Conservation (phyloP, 768 basidiomycete genomes). For the Galerina marginata region DNA sequence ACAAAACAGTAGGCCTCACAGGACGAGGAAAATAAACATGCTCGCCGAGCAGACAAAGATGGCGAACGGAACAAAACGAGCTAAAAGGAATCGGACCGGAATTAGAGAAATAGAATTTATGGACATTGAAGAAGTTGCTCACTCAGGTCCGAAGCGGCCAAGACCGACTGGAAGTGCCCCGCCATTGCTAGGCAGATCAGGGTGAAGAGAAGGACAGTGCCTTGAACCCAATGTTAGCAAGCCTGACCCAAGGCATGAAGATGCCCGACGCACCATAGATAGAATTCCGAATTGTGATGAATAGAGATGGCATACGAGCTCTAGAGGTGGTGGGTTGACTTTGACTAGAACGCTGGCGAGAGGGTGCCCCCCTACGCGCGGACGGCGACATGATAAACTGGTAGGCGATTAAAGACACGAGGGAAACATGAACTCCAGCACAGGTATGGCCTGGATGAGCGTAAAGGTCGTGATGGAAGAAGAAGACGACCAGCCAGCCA, state of each 20-base stretch:
- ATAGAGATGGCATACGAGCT: conserved; percentile 65
- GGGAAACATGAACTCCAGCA: conserved; percentile 40
- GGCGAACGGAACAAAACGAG: conserved; percentile 87
- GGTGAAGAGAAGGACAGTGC: conserved; percentile 72
- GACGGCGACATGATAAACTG: conserved; percentile 51
- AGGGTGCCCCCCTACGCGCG: conserved; percentile 27
- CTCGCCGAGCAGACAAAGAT: conserved; percentile 80
- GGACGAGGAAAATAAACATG: conserved; percentile 65
- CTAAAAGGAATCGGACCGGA: conserved; percentile 40
- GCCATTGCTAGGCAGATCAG: conserved; percentile 82
- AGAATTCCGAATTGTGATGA: conserved; percentile 70
- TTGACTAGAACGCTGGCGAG: conserved; percentile 34
- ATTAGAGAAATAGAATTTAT: conserved; percentile 8
- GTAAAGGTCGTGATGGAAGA: conserved; percentile 22
- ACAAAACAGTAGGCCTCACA: conserved; percentile 51
- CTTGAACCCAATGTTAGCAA: conserved; percentile 38
- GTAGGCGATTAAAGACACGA: conserved; percentile 45
- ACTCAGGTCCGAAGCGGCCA: conserved; percentile 84
- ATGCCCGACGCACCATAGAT: conserved; percentile 62
- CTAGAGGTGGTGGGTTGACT: conserved; percentile 35
- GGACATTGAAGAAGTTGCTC: conserved; percentile 30
- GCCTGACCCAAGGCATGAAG: conserved; percentile 4
- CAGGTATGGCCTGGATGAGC: conserved; percentile 12
- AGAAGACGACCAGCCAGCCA: conserved; percentile 16
- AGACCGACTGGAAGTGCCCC: conserved; percentile 73